Evolutionary conservation across 805 yeast species (phyloP), one percentile per base, ranked within the genome.

Genomic region (Cyberlindnera nakhonratchasimensis): DNA sequence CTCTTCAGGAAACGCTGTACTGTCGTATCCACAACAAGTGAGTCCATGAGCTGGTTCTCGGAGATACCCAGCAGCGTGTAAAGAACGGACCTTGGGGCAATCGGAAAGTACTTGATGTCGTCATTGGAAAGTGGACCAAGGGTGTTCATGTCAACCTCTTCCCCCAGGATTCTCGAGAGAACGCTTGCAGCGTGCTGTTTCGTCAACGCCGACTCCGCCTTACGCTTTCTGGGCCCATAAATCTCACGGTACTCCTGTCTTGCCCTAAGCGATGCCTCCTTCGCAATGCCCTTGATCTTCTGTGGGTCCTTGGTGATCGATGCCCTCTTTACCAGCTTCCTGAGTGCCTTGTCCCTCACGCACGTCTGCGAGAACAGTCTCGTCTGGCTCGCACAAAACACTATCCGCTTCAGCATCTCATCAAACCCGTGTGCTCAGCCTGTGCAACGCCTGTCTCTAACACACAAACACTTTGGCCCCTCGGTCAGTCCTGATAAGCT

Each of bases 61-160:
- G 75, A 74, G 0, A 79, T 71, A 2, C 90, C 91, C 20, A 84
- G 55, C 6, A 82, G 63, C 3, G 72, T 67, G 54, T 74, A 74
- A 30, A 77, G 50, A 42, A 83, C 59, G 37, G 77, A 60, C 39
- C 65, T 63, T 49, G 80, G 75, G 6, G 58, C 65, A 2, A 63
- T 47, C 3, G 61, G 42, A 32, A 67, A 49, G 37, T 52, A 59
- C 22, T 57, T 48, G 12, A 63, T 29, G 54, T 69, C 72, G 1
- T 60, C 57, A 25, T 63, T 50, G 26, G 63, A 61, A 3, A 60
- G 53, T 0, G 72, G 71, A 0, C 73, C 73, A 5, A 69, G 38
- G 2, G 55, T 47, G 7, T 57, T 31, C 45, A 52, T 43, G 28
- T 48, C 49, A 9, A 59, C 51, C 1, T 53, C 50, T 3, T 52